Evolutionary conservation across 2,329 filamentous ascomycete species (phyloP).

Genomic region (Talaromyces sp.): DNA sequence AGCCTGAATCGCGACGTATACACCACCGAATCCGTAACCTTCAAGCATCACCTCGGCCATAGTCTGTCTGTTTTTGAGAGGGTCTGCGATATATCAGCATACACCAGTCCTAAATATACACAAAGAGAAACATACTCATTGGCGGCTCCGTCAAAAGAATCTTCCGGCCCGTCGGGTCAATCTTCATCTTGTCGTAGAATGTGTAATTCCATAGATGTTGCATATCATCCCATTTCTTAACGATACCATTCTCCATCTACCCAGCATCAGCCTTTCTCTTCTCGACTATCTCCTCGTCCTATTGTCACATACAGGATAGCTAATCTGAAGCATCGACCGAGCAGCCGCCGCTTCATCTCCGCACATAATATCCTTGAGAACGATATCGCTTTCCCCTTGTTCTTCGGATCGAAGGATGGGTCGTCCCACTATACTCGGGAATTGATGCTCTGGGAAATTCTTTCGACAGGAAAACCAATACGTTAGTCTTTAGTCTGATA

Average conservation of each 20-base stretch:
- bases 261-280: constrained; percentile 14
- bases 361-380: constrained; percentile 98
- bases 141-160: constrained; percentile 96
- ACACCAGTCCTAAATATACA: neutral
- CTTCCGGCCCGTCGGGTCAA: constrained; percentile 87
- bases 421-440: constrained; percentile 94
- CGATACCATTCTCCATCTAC: constrained; percentile 98
- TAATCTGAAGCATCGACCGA: constrained; percentile 95
- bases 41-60: constrained; percentile 99
- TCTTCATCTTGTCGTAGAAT: constrained; percentile 92
- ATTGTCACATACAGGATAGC: constrained; percentile 64
- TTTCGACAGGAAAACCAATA: constrained; percentile 38
- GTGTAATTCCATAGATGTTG: constrained; percentile 99
- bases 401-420: constrained; percentile 97
- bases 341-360: constrained; percentile 95
- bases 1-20: constrained; percentile 97
- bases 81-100: constrained; percentile 54
- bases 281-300: too few species aligned
- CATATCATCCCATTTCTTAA: constrained; percentile 99
- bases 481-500: neutral
- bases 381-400: constrained; percentile 60
- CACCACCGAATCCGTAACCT: constrained; percentile 88
- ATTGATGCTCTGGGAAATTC: constrained; percentile 99
- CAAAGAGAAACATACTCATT: constrained; percentile 48
- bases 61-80: constrained; percentile 89